Percentiles rank a stretch among this genome's conserved stretches.
phyloP scores from a whole-genome alignment of 441 rosid species.

The Gossypium trilobum region DNA sequence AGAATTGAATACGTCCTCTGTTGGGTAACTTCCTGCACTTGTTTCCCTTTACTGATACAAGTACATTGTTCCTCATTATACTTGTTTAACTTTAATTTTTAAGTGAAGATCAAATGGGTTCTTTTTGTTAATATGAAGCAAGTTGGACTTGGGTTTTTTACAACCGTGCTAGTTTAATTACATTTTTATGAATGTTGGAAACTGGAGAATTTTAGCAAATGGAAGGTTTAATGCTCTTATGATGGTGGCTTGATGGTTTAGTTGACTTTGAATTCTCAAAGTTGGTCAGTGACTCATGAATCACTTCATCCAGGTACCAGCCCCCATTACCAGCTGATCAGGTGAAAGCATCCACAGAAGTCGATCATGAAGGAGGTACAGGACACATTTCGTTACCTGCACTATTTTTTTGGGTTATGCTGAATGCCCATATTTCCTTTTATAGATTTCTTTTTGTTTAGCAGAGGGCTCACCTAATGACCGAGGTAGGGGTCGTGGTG shows the following conservation, averaged over 20 bases:
- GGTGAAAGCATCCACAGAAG: constrained; percentile 54
- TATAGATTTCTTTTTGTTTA: constrained; percentile 10
- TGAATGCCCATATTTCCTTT: background rate
- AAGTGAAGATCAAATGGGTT: background rate
- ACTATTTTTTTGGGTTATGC: background rate
- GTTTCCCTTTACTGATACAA: background rate
- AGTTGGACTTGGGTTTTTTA: background rate
- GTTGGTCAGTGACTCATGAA: background rate
- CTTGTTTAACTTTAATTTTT: background rate
- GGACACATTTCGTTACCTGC: background rate
- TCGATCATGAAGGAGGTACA: constrained; percentile 75
- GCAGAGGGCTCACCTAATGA: constrained; percentile 73
- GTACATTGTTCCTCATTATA: background rate
- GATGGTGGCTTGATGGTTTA: background rate
- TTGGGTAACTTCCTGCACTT: constrained; percentile 49
- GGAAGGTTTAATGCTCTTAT: background rate
- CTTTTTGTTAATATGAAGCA: background rate
- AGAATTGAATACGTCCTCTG: constrained; percentile 57
- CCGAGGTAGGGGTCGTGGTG: constrained; percentile 61
- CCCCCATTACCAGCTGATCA: constrained; percentile 67
- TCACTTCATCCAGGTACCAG: constrained; percentile 52
- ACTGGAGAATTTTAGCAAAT: background rate
- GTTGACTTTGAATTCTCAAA: background rate
- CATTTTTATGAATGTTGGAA: background rate
- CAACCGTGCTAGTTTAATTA: background rate